Percentiles rank a stretch among this genome's conserved stretches.
Evolutionary conservation across 148 eudicot genomes (phyloP).

Genomic region (Chenopodium berlandieri): DNA sequence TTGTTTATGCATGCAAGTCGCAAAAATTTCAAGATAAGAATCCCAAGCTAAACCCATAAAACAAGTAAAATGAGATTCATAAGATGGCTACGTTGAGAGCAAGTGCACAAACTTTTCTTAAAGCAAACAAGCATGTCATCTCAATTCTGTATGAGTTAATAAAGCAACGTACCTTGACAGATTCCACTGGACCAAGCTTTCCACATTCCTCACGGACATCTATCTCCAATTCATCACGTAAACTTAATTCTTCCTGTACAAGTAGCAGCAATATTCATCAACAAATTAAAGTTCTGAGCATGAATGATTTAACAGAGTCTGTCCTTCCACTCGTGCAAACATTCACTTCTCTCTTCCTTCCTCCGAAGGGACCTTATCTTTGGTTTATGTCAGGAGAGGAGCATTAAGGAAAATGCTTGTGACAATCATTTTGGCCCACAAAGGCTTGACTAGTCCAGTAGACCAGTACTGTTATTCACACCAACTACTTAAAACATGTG

Average conservation of each 20-base stretch:
- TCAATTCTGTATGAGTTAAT: not conserved
- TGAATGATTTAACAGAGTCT: not conserved
- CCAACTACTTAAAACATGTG: not conserved
- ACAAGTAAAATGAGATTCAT: too few relatives aligned
- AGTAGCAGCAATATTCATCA: conserved; percentile 29
- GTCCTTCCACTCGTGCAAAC: not conserved
- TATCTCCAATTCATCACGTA: conserved; percentile 65
- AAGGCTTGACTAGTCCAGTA: not conserved
- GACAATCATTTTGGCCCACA: not conserved
- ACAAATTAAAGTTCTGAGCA: not conserved
- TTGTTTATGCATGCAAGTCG: not conserved
- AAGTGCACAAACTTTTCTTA: not conserved
- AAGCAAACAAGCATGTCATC: not conserved
- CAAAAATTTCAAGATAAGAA: too few relatives aligned
- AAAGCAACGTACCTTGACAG: conserved; percentile 61
- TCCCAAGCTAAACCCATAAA: too few relatives aligned
- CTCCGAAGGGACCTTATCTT: not conserved
- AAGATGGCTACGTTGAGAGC: too few relatives aligned
- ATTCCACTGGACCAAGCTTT: conserved; percentile 83
- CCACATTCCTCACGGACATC: conserved; percentile 82
- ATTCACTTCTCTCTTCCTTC: not conserved
- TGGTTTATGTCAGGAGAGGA: not conserved
- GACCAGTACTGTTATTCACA: not conserved
- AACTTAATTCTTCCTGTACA: conserved; percentile 66
- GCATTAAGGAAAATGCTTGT: not conserved